Conservation (phyloP, 129 eudicot genomes). For the Silybum marianum region DNA sequence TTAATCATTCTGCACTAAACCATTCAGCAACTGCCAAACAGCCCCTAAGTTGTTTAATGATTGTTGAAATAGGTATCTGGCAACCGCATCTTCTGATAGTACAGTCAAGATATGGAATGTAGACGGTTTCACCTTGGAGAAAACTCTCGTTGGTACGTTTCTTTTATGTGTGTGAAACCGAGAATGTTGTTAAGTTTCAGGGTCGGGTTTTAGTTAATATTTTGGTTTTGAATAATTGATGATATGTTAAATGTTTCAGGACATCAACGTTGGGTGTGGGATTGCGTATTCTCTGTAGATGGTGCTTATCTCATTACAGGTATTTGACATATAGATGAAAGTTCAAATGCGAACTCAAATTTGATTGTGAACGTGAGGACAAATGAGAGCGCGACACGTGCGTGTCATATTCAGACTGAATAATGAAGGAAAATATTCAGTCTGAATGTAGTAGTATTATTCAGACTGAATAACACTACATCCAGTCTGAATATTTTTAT, state of each 20-base stretch:
- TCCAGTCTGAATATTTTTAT: too few species aligned
- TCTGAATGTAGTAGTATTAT: too few species aligned
- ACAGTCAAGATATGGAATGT: conserved; percentile 99
- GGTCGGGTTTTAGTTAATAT: not conserved
- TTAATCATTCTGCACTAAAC: too few species aligned
- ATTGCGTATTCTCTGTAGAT: conserved; percentile 94
- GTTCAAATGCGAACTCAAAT: too few species aligned
- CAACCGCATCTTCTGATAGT: conserved; percentile 94
- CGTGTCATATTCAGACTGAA: too few species aligned
- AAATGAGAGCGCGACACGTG: too few species aligned
- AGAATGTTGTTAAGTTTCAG: not conserved
- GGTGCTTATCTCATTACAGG: conserved; percentile 99
- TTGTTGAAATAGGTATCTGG: conserved; percentile 62
- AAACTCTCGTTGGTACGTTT: conserved; percentile 70
- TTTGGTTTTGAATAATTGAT: not conserved
- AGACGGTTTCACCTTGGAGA: conserved; percentile 88
- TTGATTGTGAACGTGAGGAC: too few species aligned
- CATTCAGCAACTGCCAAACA: too few species aligned
- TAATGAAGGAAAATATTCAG: too few species aligned
- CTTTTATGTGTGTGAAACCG: conserved; percentile 8
- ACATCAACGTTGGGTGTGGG: conserved; percentile 99
- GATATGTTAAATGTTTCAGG: conserved; percentile 45
- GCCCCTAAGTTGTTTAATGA: not conserved
- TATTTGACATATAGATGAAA: conserved; percentile 16
- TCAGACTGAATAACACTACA: too few species aligned